Evolutionary conservation across 306 rosid genomes (phyloP), one percentile per base, ranked within the genome.

Genomic region (Ormosia emarginata): DNA sequence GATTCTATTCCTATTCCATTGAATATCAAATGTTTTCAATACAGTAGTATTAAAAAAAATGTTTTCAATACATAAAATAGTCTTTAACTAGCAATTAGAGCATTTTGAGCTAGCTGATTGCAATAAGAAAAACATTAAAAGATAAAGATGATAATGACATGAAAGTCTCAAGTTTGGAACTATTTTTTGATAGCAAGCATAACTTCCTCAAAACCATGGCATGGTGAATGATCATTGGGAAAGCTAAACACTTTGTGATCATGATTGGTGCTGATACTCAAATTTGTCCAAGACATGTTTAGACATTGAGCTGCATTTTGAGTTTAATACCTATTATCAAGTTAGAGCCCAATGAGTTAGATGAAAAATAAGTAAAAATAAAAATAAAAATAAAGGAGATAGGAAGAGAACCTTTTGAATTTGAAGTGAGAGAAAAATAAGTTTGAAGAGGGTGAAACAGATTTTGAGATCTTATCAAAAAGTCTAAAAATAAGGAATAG

Each of bases 191-290:
- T 95, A 95, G 87, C 99, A 95, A 74, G 84, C 58, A 95, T 68
- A 46, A 93, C 99, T 86, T 95, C 99, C 62, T 93, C 97, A 57
- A 93, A 95, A 30, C 97, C 98, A 78, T 91, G 93, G 85, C 98
- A 95, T 33, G 99, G 80, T 32, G 97, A 81, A 71, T 90, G 93
- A 66, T 95, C 95, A 72, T 24, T 87, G 79, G 93, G 94, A 75
- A 95, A 95, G 89, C 99, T 90, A 56, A 95, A 95, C 44, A 95
- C 99, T 82, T 82, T 89, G 80, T 88, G 86, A 80, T 93, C 99
- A 74, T 90, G 95, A 10, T 98, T 93, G n/a, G 97, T 95, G 24
- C 1, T 24, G 24, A 24, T 24, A 24, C 1, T 1, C 24, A 24
- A 24, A 24, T 24, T 24, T 24, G n/a, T 24, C 24, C 1, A 24